Evolutionary conservation across 495 filamentous ascomycete genomes (phyloP), one percentile per base, ranked within the genome.

Genomic region (Glarea lozoyensis): DNA sequence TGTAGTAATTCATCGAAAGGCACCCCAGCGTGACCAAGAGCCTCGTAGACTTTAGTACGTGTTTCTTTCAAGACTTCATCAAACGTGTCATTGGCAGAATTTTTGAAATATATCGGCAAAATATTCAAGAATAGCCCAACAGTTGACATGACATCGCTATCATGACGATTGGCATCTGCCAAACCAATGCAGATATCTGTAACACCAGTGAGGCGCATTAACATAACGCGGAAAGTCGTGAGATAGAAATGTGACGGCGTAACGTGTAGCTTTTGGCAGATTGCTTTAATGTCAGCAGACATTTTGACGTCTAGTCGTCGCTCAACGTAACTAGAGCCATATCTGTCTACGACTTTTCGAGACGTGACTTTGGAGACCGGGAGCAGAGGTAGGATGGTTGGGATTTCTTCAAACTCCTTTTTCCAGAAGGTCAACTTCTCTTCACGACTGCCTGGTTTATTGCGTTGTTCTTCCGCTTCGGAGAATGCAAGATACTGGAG

Each of bases 351-450:
- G n/a, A n/a, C n/a, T n/a, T n/a, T n/a, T n/a, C n/a, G n/a, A n/a
- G n/a, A n/a, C n/a, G n/a, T n/a, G n/a, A n/a, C n/a, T n/a, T n/a
- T n/a, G n/a, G n/a, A n/a, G 3, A 70, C 35, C 6, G 66, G 65
- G 19, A 68, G 46, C 2, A 54, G 32, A 1, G 7, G 7, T 29
- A 29, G 25, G 25, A 29, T 29, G 7, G 46, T 36, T 0, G 55
- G 61, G 18, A 51, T 21, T 1, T 49, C 37, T 6, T 16, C 18
- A 37, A 61, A 62, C 10, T 56, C 43, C 1, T 46, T 18, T 20
- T 34, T 42, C 67, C 67, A 71, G 43, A 57, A 72, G 0, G 17
- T 23, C 2, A 59, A 23, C 2, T 46, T 43, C 7, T 32, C 1
- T 0, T 37, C 2, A 3, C 46, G 2, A 11, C 24, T 21, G 1